Percentiles rank a stretch among this genome's conserved stretches.
phyloP scores from a whole-genome alignment of 306 rosid species.

The Cotoneaster glaucophyllus region DNA sequence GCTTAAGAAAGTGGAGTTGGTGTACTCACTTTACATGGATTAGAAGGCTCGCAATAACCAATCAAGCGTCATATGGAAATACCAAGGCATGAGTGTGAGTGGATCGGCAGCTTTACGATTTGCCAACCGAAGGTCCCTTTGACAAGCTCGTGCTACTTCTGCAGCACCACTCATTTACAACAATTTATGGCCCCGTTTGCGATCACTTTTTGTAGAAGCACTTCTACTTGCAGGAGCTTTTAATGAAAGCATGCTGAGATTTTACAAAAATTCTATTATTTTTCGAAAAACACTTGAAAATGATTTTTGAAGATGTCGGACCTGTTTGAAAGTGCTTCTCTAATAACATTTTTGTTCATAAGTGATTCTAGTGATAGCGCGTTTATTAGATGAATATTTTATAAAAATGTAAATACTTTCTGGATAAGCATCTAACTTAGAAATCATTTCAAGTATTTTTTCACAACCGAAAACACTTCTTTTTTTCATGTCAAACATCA shows the following conservation, averaged over 20 bases:
- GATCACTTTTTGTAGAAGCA: background rate
- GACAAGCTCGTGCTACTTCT: background rate
- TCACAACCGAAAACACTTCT: too few relatives aligned
- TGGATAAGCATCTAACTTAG: too few relatives aligned
- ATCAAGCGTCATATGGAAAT: background rate
- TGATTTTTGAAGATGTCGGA: background rate
- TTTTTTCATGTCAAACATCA: too few relatives aligned
- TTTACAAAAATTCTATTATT: too few relatives aligned
- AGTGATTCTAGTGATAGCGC: too few relatives aligned
- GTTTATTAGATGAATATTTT: too few relatives aligned
- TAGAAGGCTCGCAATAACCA: constrained; percentile 23
- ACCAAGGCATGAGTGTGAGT: constrained; percentile 19
- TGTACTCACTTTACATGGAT: constrained; percentile 33
- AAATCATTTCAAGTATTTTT: too few relatives aligned
- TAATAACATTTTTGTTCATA: too few relatives aligned
- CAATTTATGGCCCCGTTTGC: background rate
- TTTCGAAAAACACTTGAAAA: background rate
- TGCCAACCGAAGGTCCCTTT: constrained; percentile 25
- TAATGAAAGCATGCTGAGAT: background rate
- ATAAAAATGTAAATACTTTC: too few relatives aligned
- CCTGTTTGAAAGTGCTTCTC: too few relatives aligned
- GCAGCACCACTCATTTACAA: background rate
- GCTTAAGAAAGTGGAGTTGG: constrained; percentile 4
- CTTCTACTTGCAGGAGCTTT: background rate
- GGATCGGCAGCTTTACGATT: constrained; percentile 54